phyloP scores from a whole-genome alignment of 345 rosid species.

The Eucalyptus sideroxylon region DNA sequence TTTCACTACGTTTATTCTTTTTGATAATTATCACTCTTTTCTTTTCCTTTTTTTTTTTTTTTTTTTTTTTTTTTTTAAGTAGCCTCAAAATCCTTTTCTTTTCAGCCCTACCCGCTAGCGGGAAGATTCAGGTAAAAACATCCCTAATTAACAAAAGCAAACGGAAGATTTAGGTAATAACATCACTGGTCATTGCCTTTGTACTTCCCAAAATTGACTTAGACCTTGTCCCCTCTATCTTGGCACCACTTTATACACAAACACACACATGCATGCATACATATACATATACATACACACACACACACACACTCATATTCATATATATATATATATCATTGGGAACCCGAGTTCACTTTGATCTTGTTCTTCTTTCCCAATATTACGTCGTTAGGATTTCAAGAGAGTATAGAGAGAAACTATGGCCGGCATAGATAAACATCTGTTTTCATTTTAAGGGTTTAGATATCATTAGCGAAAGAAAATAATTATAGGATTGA shows the following conservation, averaged over 20 bases:
- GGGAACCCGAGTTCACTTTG: not conserved
- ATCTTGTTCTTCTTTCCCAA: not conserved
- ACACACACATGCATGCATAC: no score
- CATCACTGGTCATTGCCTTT: not conserved
- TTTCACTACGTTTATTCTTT: no score
- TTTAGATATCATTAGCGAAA: not conserved
- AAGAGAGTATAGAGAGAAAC: not conserved
- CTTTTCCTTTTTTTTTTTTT: rapidly evolving
- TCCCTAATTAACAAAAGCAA: not conserved
- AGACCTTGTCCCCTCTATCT: not conserved
- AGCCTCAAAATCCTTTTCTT: not conserved
- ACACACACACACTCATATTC: no score
- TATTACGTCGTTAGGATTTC: not conserved
- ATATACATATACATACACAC: rapidly evolving
- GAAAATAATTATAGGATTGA: not conserved
- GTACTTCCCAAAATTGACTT: not conserved
- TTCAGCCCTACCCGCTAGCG: no score
- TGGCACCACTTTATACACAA: no score
- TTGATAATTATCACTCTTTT: no score
- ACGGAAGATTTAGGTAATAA: no score
- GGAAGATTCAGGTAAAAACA: not conserved
- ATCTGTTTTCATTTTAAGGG: not conserved
- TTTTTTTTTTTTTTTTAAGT: not conserved
- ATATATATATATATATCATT: no score
- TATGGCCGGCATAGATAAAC: not conserved